phyloP scores from a whole-genome alignment of 306 rosid species.

The Glycine tomentella region DNA sequence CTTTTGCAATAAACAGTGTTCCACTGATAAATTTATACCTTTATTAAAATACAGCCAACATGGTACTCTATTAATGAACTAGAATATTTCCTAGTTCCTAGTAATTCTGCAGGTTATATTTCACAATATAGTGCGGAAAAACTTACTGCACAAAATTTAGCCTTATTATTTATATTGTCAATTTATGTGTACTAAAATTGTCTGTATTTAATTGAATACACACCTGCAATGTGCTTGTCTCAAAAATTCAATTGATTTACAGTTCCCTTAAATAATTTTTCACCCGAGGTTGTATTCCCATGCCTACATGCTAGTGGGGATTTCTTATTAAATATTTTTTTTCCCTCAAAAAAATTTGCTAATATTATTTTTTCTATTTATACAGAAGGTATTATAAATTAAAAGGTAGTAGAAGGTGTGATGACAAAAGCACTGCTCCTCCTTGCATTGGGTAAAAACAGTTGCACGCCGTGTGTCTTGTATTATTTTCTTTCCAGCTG shows the following conservation, averaged over 20 bases:
- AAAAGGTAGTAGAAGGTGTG: constrained; percentile 82
- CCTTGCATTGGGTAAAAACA: constrained; percentile 88
- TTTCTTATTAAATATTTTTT: not conserved
- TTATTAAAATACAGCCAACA: constrained; percentile 21
- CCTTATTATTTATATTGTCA: not conserved
- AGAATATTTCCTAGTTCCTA: not conserved
- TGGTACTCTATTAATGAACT: constrained; percentile 7
- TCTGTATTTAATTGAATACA: constrained; percentile 20
- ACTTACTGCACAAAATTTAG: not conserved
- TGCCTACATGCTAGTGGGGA: not conserved
- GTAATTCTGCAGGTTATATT: constrained; percentile 6
- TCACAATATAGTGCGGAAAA: constrained; percentile 25
- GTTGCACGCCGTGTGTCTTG: constrained; percentile 5
- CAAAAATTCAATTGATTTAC: constrained; percentile 21
- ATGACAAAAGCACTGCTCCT: constrained; percentile 71
- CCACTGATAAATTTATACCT: not conserved
- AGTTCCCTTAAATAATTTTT: constrained; percentile 28
- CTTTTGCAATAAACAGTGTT: constrained; percentile 39
- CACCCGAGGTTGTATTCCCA: not conserved
- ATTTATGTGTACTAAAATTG: not conserved
- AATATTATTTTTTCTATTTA: constrained; percentile 38
- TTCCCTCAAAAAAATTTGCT: constrained; percentile 7
- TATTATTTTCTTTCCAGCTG: constrained; percentile 31
- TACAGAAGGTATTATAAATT: constrained; percentile 81
- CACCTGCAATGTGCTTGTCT: constrained; percentile 8